Conservation (phyloP, 2,329 filamentous ascomycete species). For the Aureobasidium pullulans region DNA sequence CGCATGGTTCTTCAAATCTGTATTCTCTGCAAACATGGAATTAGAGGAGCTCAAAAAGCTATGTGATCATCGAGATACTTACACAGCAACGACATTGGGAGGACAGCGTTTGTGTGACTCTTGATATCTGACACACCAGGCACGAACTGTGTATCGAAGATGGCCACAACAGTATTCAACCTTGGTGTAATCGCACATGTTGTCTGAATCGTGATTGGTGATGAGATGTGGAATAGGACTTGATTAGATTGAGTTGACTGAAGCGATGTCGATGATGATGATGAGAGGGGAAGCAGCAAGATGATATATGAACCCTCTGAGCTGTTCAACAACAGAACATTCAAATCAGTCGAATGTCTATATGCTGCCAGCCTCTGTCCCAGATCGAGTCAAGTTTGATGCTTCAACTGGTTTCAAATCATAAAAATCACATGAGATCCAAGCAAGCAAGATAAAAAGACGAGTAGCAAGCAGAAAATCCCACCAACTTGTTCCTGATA, state of each 20-base stretch:
- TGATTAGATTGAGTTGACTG: background rate
- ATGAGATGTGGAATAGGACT: background rate
- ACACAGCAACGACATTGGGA: constrained; percentile 48
- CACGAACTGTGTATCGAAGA: constrained; percentile 47
- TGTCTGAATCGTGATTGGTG: constrained; percentile 6
- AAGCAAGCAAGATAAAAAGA: background rate
- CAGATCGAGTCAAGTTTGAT: constrained; percentile 4
- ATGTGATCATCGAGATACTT: constrained; percentile 16
- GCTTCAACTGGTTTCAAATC: background rate
- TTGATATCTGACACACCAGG: constrained; percentile 48
- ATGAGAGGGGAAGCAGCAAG: background rate
- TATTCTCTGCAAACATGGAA: constrained; percentile 33
- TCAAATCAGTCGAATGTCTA: background rate
- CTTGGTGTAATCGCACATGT: constrained; percentile 54
- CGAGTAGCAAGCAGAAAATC: background rate
- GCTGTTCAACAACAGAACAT: background rate
- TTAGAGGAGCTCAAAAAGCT: background rate
- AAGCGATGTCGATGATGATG: background rate
- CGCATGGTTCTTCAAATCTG: constrained; percentile 41
- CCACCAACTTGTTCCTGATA: constrained; percentile 1
- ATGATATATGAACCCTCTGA: background rate
- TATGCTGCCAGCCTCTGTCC: constrained; percentile 9
- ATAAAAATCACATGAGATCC: background rate
- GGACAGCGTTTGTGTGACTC: constrained; percentile 50
- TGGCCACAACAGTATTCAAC: constrained; percentile 52